phyloP scores from a whole-genome alignment of 106 monocot species.

The Platanthera guangdongensis region DNA sequence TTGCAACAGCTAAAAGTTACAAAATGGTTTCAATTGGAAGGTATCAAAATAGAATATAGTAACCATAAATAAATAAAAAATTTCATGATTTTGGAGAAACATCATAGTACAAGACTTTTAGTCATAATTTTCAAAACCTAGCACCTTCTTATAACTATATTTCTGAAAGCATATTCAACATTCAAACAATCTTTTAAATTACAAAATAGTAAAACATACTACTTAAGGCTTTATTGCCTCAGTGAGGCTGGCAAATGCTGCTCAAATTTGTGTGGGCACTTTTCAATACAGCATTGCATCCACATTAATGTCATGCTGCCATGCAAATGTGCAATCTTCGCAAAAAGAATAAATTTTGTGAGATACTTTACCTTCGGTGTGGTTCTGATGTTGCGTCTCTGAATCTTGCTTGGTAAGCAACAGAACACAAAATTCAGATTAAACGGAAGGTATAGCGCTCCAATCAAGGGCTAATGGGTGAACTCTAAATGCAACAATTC shows the following conservation, averaged over 20 bases:
- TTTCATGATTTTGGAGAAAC: not conserved
- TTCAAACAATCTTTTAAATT: not conserved
- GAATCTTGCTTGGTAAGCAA: not conserved
- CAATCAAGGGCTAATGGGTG: too few relatives aligned
- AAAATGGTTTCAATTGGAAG: conserved; percentile 13
- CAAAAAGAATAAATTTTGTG: not conserved
- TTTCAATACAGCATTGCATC: not conserved
- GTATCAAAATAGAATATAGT: conserved; percentile 1
- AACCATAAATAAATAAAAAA: not conserved
- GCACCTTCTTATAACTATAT: not conserved
- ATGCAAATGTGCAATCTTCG: not conserved
- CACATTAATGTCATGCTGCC: not conserved
- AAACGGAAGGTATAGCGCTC: not conserved
- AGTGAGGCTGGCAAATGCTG: not conserved
- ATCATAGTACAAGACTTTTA: not conserved
- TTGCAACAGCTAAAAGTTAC: conserved; percentile 70
- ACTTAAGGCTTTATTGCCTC: not conserved
- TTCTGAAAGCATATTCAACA: not conserved
- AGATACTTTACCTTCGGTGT: not conserved
- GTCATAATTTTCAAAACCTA: not conserved
- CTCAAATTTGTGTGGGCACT: not conserved
- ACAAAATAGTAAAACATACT: not conserved
- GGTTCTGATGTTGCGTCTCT: not conserved
- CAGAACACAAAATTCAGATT: not conserved
- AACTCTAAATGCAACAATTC: too few relatives aligned